Base-by-base conservation (phyloP, 2,329 filamentous ascomycete genomes). In the Epicoccum nigrum region DNA sequence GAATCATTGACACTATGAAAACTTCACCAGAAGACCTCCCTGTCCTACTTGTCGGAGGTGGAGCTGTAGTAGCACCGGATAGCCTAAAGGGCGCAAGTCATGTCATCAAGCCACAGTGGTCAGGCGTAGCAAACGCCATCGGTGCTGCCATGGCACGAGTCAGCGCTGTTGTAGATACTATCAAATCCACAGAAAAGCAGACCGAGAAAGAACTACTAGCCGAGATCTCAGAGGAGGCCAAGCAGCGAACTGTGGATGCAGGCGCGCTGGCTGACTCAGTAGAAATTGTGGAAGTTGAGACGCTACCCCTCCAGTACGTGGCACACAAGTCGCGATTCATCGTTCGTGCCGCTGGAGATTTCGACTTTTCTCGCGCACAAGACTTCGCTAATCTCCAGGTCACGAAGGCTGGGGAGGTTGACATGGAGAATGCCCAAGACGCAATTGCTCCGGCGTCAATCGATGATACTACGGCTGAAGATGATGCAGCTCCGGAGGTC, bases 11-110 rank as follows among this genome's bases (percentile, higher is more conserved):
- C 62, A 82, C 76, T 2, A 85, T 86, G 78, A 87, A 87, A 63
- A 84, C 81, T 0, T 84, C 83, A 0, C 81, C 82, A 0, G 79
- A 79, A n/a, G 79, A 84, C 27, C 54, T 86, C 1, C 79, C 82
- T 0, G 83, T 87, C 0, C 67, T 87, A 1, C 78, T 87, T 0
- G 85, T 88, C 0, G 85, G 85, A 7, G 85, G 85, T 0, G 85
- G 85, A 4, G 82, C 84, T 1, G 74, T 86, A 8, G 77, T 87
- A 34, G 80, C 81, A 0, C 83, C 83, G 0, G 74, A 81, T 28
- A 67, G 77, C n/a, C 72, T 87, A 0, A 71, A 73, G 25, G 84
- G 84, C 1, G 83, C 83, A 7, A 83, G 80, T 52, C 74, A 71
- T 25, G 81, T 86, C 1, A 68, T 85, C 35, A 83, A 81, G 55